These are phyloP conservation scores for Epicoccum sorghinum DNA, from an alignment of 2,329 filamentous ascomycete genomes.

Conservation along the genomic window DNA sequence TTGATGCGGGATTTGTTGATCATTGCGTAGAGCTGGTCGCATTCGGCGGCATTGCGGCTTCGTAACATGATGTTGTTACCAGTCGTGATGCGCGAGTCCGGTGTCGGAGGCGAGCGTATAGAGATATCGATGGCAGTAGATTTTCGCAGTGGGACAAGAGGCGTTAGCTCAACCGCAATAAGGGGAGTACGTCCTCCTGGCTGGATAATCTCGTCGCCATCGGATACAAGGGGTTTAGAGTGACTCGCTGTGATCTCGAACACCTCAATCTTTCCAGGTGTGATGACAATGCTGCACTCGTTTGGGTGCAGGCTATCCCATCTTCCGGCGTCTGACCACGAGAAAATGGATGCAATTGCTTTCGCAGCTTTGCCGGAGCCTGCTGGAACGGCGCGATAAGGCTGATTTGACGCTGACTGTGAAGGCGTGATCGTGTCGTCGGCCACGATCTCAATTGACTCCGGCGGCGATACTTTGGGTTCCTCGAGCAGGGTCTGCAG, in stretches of 20 bases:
- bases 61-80: constrained; percentile 88
- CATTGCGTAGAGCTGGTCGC: constrained; percentile 79
- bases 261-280: constrained; percentile 68
- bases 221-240: constrained; percentile 49
- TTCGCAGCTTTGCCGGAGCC: constrained; percentile 60
- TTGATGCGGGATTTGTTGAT: constrained; percentile 90
- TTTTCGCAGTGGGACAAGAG: constrained; percentile 85
- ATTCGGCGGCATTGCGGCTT: constrained; percentile 76
- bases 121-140: constrained; percentile 94
- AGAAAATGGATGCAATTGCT: constrained; percentile 65
- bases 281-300: constrained; percentile 68
- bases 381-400: constrained; percentile 62
- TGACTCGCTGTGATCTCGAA: constrained; percentile 62
- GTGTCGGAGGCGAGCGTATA: constrained; percentile 82
- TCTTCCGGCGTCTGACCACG: constrained; percentile 64
- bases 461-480: constrained; percentile 50
- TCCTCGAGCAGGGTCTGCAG: constrained; percentile 25
- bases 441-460: constrained; percentile 47
- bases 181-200: constrained; percentile 55
- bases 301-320: constrained; percentile 67
- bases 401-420: constrained; percentile 79
- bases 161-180: constrained; percentile 83
- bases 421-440: constrained; percentile 73
- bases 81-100: constrained; percentile 72
- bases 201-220: constrained; percentile 48